A percentile compares a stretch with the other conserved stretches of the same genome.
Evolutionary conservation across 1,139 yeast species (phyloP).

Genomic region (Yamadazyma siamensis): DNA sequence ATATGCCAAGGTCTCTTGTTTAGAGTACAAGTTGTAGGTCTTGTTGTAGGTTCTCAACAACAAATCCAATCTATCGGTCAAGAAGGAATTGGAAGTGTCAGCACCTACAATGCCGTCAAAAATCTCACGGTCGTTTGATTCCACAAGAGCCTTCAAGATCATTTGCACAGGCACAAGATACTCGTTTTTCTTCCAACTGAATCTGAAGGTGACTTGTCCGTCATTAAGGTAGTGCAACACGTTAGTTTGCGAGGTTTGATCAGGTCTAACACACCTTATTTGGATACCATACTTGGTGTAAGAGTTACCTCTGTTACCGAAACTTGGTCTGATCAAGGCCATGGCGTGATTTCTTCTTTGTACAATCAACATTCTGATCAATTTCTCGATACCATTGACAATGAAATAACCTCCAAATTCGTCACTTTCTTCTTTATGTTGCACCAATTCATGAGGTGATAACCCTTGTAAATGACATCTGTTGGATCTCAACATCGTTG

Average conservation of each 20-base stretch:
- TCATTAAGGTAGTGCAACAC: slow-evolving; percentile 92
- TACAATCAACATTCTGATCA: slow-evolving; percentile 94
- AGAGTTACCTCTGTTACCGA: slow-evolving; percentile 88
- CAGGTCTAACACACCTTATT: slow-evolving; percentile 91
- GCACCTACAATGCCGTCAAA: slow-evolving; percentile 95
- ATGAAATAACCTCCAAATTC: slow-evolving; percentile 96
- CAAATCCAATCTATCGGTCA: slow-evolving; percentile 96
- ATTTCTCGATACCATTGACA: slow-evolving; percentile 94
- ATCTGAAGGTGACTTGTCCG: slow-evolving; percentile 94
- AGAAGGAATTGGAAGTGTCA: slow-evolving; percentile 81
- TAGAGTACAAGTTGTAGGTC: slow-evolving; percentile 70
- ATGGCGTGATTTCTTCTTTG: slow-evolving; percentile 97
- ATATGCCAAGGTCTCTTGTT: slow-evolving; percentile 86
- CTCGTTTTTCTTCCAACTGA: slow-evolving; percentile 96
- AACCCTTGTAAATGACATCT: slow-evolving; percentile 85
- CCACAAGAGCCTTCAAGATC: slow-evolving; percentile 86
- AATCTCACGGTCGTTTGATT: slow-evolving; percentile 90
- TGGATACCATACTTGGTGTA: slow-evolving; percentile 92
- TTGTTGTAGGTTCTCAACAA: slow-evolving; percentile 78
- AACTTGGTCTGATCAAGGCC: slow-evolving; percentile 95
- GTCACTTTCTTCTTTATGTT: slow-evolving; percentile 84
- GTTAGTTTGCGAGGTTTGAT: slow-evolving; percentile 95
- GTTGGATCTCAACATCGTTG: slow-evolving; percentile 85
- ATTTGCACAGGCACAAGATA: slow-evolving; percentile 89
- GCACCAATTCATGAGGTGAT: slow-evolving; percentile 78